These are phyloP conservation scores for Neonectria neomacrospora DNA, from an alignment of 2,329 filamentous ascomycete species.

Conservation along the genomic window DNA sequence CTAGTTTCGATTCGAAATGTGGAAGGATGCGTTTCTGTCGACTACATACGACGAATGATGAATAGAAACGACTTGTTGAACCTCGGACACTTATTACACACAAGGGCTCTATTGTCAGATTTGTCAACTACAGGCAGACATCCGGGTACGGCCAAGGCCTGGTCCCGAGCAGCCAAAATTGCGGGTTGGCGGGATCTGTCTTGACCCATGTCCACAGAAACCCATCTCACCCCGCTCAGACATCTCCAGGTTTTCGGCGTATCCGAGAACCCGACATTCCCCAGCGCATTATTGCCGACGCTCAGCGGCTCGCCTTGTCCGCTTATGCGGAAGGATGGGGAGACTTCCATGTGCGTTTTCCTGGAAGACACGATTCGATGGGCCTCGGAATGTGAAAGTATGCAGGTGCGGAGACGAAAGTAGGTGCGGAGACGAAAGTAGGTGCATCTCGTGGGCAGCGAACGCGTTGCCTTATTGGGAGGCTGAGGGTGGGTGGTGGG, in stretches of 20 bases:
- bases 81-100: neutral
- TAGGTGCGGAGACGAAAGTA: slow-evolving; percentile 23
- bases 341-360: slow-evolving; percentile 13
- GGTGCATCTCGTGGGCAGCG: neutral
- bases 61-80: slow-evolving; percentile 16
- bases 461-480: slow-evolving; percentile 14
- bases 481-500: slow-evolving; percentile 16
- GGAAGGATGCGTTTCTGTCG: slow-evolving; percentile 5
- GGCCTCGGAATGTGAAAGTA: slow-evolving; percentile 21
- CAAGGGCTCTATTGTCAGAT: neutral
- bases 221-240: slow-evolving; percentile 21
- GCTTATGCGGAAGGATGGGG: neutral
- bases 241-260: slow-evolving; percentile 1
- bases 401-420: slow-evolving; percentile 18
- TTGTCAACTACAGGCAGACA: slow-evolving; percentile 10
- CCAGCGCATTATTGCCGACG: neutral
- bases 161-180: neutral
- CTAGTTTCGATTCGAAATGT: slow-evolving; percentile 4
- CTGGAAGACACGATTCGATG: neutral
- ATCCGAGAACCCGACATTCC: neutral
- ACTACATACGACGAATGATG: slow-evolving; percentile 19
- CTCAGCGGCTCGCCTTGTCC: neutral
- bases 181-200: slow-evolving; percentile 10
- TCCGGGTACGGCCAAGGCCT: neutral
- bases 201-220: slow-evolving; percentile 17